Conservation (phyloP, 345 rosid species). For the Eucalyptus marginata region DNA sequence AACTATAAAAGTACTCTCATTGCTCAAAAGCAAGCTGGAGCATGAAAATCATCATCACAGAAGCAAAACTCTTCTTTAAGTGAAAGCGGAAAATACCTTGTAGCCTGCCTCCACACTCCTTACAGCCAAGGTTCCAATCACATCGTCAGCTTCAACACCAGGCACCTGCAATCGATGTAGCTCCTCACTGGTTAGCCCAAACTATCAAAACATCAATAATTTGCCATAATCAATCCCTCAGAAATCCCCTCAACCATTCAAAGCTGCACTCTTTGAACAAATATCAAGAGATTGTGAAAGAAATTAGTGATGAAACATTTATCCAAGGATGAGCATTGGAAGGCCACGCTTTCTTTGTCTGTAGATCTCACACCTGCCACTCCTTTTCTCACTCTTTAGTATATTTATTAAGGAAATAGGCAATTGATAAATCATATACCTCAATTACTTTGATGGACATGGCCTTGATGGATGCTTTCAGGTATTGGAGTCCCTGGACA, state of each 20-base stretch:
- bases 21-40: neutral
- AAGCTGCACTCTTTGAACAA: neutral
- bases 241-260: neutral
- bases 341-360: neutral
- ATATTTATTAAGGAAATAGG: neutral
- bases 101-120: conserved; percentile 78
- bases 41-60: neutral
- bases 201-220: neutral
- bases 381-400: neutral
- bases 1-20: neutral
- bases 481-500: conserved; percentile 87
- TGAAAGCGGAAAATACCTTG: conserved; percentile 25
- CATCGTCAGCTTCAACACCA: conserved; percentile 99
- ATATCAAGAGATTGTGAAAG: neutral
- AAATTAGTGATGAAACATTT: neutral
- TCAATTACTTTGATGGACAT: conserved; percentile 92
- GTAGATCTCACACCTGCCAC: neutral
- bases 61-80: neutral
- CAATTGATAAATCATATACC: conserved; percentile 27
- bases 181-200: conserved; percentile 5
- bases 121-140: conserved; percentile 83
- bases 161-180: conserved; percentile 52
- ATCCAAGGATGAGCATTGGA: neutral
- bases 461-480: conserved; percentile 94
- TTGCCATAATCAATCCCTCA: neutral